A percentile compares a stretch with the other conserved stretches of the same genome.
Conservation (phyloP, 1,139 yeast genomes). For the Lodderomyces parapsilosis region DNA sequence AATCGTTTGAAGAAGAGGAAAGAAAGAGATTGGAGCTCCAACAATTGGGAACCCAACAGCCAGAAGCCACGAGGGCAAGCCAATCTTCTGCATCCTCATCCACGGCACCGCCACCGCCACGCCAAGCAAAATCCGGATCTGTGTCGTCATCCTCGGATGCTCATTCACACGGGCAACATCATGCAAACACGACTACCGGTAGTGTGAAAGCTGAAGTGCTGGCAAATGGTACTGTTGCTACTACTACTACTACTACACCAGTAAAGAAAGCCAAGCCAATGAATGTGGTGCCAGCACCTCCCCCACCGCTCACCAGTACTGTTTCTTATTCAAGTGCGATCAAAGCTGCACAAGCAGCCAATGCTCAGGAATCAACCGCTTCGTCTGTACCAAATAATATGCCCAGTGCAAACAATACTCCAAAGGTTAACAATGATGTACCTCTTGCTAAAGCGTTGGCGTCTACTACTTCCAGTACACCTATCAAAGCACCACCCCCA, state of each 20-base stretch:
- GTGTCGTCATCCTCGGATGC: constrained; percentile 3
- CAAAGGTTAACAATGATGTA: constrained; percentile 8
- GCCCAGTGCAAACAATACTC: constrained; percentile 5
- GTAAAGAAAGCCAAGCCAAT: constrained; percentile 12
- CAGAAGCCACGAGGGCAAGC: constrained; percentile 7
- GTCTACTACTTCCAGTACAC: constrained; percentile 13
- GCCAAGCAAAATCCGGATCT: not conserved
- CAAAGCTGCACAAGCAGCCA: constrained; percentile 20
- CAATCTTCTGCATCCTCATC: constrained; percentile 4
- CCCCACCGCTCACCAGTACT: constrained; percentile 19
- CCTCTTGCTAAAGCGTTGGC: constrained; percentile 9
- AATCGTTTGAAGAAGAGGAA: constrained; percentile 16
- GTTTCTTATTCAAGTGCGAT: constrained; percentile 23
- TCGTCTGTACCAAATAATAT: not conserved
- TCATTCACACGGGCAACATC: not conserved
- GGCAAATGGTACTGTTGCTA: constrained; percentile 3
- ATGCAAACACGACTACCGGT: not conserved
- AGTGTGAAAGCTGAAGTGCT: not conserved
- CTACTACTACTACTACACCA: constrained; percentile 11
- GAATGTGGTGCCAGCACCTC: constrained; percentile 16
- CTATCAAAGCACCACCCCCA: constrained; percentile 20
- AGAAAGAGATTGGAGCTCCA: constrained; percentile 7
- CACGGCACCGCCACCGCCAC: constrained; percentile 2
- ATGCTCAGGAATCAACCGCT: not conserved
- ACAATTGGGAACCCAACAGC: constrained; percentile 7